Percentiles rank a stretch among this genome's conserved stretches.
phyloP scores from a whole-genome alignment of 108 stramenopile genomes.

The Phaeodactylum tricornutum region DNA sequence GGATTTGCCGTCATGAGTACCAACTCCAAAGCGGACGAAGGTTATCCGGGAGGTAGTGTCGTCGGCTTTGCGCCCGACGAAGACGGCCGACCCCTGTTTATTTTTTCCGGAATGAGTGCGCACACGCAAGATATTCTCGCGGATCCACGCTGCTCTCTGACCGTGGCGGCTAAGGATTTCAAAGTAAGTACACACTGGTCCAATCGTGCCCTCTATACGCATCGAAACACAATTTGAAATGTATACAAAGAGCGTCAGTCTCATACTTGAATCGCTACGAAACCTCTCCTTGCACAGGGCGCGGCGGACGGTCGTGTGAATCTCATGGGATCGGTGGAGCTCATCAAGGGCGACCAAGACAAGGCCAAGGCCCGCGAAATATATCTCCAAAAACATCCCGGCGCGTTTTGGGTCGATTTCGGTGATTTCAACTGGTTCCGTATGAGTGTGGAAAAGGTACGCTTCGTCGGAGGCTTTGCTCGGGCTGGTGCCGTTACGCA shows the following conservation, averaged over 20 bases:
- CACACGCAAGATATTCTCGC: slow-evolving; percentile 85
- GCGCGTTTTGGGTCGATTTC: slow-evolving; percentile 89
- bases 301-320: slow-evolving; percentile 92
- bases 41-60: slow-evolving; percentile 87
- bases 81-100: slow-evolving; percentile 82
- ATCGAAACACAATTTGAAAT: too few species aligned
- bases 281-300: too few species aligned
- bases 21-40: slow-evolving; percentile 68
- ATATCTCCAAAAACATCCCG: slow-evolving; percentile 86
- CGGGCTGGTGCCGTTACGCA: slow-evolving; percentile 76
- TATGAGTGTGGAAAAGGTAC: slow-evolving; percentile 74
- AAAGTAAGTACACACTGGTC: too few species aligned
- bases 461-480: slow-evolving; percentile 95
- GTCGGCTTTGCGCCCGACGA: slow-evolving; percentile 93
- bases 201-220: too few species aligned
- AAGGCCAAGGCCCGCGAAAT: slow-evolving; percentile 49
- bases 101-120: slow-evolving; percentile 86
- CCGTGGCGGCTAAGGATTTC: slow-evolving; percentile 86
- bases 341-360: slow-evolving; percentile 39
- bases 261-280: too few species aligned
- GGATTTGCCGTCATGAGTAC: slow-evolving; percentile 86
- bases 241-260: too few species aligned
- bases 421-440: slow-evolving; percentile 82
- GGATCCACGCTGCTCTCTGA: slow-evolving; percentile 74
- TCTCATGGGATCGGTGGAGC: slow-evolving; percentile 73